Conservation (phyloP, 2,329 filamentous ascomycete species). For the Pyrenophora tritici-repentis region DNA sequence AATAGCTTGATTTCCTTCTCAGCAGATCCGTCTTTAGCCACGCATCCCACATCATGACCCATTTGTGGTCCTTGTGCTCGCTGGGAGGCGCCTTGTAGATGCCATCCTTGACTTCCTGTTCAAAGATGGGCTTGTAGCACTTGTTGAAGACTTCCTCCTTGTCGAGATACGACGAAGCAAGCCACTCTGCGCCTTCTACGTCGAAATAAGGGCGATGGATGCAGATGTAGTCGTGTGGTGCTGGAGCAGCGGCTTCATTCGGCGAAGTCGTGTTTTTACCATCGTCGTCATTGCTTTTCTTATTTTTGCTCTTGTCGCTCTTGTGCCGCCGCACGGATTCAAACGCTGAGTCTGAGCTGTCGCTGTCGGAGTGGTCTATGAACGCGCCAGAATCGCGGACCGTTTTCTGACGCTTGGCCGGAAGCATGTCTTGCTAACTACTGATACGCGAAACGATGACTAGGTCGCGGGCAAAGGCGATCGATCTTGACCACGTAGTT, state of each 20-base stretch:
- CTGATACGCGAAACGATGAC: background rate
- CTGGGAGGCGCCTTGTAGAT: constrained; percentile 10
- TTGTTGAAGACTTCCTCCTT: constrained; percentile 2
- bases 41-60: constrained; percentile 25
- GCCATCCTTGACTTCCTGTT: constrained; percentile 7
- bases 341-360: constrained; percentile 7
- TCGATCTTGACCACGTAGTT: background rate
- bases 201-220: constrained; percentile 22
- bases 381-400: constrained; percentile 6
- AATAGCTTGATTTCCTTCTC: constrained; percentile 12
- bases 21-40: constrained; percentile 13
- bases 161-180: constrained; percentile 1
- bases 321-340: constrained; percentile 5
- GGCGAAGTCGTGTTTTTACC: background rate
- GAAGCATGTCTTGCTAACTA: constrained; percentile 16
- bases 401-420: constrained; percentile 18
- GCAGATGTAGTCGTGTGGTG: constrained; percentile 20
- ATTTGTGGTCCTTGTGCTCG: constrained; percentile 21
- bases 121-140: constrained; percentile 8
- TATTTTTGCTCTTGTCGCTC: background rate
- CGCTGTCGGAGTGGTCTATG: constrained; percentile 6
- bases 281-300: background rate
- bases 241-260: background rate
- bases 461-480: too few species aligned
- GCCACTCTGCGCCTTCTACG: constrained; percentile 12